Evolutionary conservation across 192 early-diverging fungal genomes (phyloP).

Genomic region (Diversispora epigaea): DNA sequence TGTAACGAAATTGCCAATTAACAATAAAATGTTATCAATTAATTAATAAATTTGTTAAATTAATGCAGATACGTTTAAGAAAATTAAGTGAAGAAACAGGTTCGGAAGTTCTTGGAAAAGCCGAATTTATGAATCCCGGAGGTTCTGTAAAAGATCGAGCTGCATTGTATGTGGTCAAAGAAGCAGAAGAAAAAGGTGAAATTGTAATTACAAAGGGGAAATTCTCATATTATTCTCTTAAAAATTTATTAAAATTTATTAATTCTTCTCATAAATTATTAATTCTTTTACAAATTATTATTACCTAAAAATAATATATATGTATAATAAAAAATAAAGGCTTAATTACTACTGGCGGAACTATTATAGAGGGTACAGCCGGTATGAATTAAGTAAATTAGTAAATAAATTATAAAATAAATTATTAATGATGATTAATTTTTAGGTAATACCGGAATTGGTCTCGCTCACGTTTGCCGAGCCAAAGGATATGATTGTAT

Average conservation of each 20-base stretch:
- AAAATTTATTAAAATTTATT: too few relatives aligned
- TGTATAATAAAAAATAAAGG: constrained; percentile 44
- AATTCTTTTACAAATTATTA: not conserved
- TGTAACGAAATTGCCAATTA: not conserved
- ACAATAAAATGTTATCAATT: not conserved
- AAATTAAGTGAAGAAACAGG: constrained; percentile 74
- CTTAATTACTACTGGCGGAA: constrained; percentile 81
- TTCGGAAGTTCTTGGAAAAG: constrained; percentile 87
- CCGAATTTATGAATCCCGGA: constrained; percentile 97
- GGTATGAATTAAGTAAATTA: constrained; percentile 45
- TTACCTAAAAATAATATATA: not conserved
- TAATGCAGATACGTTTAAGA: constrained; percentile 65
- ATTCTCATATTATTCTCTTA: too few relatives aligned
- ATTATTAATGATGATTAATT: constrained; percentile 27
- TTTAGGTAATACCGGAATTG: constrained; percentile 90
- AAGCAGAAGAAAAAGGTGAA: constrained; percentile 76
- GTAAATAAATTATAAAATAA: not conserved
- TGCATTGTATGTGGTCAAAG: constrained; percentile 89
- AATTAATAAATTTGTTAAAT: not conserved
- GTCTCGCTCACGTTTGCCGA: constrained; percentile 89
- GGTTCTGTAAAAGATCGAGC: constrained; percentile 97
- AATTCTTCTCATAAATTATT: not conserved
- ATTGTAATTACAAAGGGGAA: too few relatives aligned
- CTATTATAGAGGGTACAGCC: constrained; percentile 83
- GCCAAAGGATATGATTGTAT: constrained; percentile 94